phyloP scores from a whole-genome alignment of 352 stramenopile genomes.

The Globisporangium middletonii region DNA sequence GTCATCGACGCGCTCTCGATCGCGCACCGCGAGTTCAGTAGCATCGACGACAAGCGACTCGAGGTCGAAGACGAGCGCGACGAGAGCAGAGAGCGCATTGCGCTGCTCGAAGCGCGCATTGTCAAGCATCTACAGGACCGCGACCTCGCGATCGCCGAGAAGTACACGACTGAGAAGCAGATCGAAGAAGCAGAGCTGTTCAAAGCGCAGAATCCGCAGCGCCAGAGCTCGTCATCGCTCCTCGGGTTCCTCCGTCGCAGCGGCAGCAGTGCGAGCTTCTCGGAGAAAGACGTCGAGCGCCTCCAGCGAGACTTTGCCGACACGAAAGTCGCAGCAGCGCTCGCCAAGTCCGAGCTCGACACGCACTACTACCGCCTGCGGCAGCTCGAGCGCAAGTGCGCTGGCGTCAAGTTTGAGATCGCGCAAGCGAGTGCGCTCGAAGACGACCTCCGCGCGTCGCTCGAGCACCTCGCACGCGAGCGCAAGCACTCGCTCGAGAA shows the following conservation, averaged over 20 bases:
- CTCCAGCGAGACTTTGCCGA: conserved; percentile 63
- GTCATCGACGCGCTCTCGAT: conserved; percentile 42
- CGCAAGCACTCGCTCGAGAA: conserved; percentile 41
- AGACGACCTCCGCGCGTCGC: conserved; percentile 50
- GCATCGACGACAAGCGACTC: conserved; percentile 34
- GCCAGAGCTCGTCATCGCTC: conserved; percentile 18
- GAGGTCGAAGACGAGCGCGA: conserved; percentile 36
- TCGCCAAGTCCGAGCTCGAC: conserved; percentile 54
- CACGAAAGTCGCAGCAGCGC: conserved; percentile 49
- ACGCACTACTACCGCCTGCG: conserved; percentile 52
- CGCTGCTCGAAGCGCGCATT: conserved; percentile 61
- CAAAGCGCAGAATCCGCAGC: conserved; percentile 27
- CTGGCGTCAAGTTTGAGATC: conserved; percentile 56
- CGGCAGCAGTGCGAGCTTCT: conserved; percentile 14
- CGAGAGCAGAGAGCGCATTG: conserved; percentile 39
- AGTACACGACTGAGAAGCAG: conserved; percentile 62
- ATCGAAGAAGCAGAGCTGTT: conserved; percentile 56
- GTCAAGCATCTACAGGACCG: conserved; percentile 70
- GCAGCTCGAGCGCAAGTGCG: conserved; percentile 54
- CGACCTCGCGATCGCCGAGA: conserved; percentile 62
- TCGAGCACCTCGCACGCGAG: conserved; percentile 43
- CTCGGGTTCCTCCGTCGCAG: conserved; percentile 15
- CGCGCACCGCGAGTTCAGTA: conserved; percentile 32
- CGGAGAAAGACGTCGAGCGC: conserved; percentile 52
- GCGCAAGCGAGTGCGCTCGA: conserved; percentile 53